Evolutionary conservation across 2,329 filamentous ascomycete genomes (phyloP).

Genomic region (Penicillium hordei): DNA sequence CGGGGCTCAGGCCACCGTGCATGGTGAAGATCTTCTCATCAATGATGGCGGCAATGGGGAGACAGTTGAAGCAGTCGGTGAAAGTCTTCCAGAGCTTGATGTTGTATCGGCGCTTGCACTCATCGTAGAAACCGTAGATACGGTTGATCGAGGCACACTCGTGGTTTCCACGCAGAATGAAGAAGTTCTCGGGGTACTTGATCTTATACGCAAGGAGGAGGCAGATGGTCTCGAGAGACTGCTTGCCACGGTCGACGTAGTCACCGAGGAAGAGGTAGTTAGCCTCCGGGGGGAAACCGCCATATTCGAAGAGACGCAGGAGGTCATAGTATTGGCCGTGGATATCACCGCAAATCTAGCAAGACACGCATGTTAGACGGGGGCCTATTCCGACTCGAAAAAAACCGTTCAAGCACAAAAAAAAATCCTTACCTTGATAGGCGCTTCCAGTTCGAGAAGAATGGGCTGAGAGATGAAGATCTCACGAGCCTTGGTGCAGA

Average conservation of each 20-base stretch:
- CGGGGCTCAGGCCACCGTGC: conserved; percentile 95
- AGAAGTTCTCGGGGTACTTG: conserved; percentile 99
- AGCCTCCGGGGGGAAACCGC: conserved; percentile 95
- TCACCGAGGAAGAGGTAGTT: conserved; percentile 99
- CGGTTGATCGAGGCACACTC: conserved; percentile 98
- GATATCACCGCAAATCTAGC: conserved; percentile 96
- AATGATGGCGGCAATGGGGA: conserved; percentile 97
- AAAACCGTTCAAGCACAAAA: not conserved
- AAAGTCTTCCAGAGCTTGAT: conserved; percentile 99
- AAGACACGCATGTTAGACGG: conserved; percentile 18
- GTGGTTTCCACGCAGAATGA: conserved; percentile 97
- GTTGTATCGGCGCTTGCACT: conserved; percentile 98
- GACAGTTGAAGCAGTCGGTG: conserved; percentile 98
- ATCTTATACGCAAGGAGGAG: conserved; percentile 98
- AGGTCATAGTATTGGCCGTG: conserved; percentile 99
- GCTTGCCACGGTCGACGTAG: conserved; percentile 98
- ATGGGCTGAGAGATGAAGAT: conserved; percentile 99
- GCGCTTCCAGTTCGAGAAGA: conserved; percentile 92
- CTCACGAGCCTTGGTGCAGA: conserved; percentile 98
- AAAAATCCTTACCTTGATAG: conserved; percentile 77
- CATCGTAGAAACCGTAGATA: conserved; percentile 99
- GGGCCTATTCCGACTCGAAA: not conserved
- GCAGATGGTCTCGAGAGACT: conserved; percentile 98
- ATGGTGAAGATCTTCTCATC: conserved; percentile 99
- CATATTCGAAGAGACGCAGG: conserved; percentile 94